These are phyloP conservation scores for Aureobasidium subglaciale DNA, from an alignment of 2,329 filamentous ascomycete species.

Conservation along the genomic window DNA sequence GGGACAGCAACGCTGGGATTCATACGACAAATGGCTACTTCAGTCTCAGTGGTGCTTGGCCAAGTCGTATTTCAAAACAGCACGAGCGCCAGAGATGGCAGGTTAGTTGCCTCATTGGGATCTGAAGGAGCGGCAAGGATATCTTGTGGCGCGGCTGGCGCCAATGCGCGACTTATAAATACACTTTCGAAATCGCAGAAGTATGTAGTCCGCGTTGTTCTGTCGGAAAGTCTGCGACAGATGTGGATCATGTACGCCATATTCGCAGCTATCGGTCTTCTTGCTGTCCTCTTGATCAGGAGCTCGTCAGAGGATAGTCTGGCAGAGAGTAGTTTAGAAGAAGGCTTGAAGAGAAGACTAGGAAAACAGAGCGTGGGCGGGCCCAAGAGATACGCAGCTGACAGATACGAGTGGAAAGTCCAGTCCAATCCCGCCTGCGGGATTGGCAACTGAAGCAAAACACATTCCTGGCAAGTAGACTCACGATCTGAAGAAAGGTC, in stretches of 20 bases:
- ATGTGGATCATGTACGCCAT: slow-evolving; percentile 45
- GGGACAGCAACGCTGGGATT: slow-evolving; percentile 60
- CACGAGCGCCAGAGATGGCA: slow-evolving; percentile 51
- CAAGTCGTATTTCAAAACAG: slow-evolving; percentile 68
- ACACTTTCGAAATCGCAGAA: slow-evolving; percentile 42
- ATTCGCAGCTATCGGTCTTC: slow-evolving; percentile 35
- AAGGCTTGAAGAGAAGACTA: too few relatives aligned
- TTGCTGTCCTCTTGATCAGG: too few relatives aligned
- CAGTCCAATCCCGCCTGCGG: too few relatives aligned
- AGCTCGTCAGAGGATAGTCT: too few relatives aligned
- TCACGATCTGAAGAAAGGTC: too few relatives aligned
- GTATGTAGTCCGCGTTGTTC: slow-evolving; percentile 34
- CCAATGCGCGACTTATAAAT: slow-evolving; percentile 53
- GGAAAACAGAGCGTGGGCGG: too few relatives aligned
- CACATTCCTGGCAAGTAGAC: too few relatives aligned
- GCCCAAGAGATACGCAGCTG: too few relatives aligned
- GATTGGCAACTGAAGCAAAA: too few relatives aligned
- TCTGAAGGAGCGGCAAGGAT: slow-evolving; percentile 45
- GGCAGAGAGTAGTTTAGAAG: too few relatives aligned
- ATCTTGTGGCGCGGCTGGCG: slow-evolving; percentile 52
- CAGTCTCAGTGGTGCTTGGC: slow-evolving; percentile 62
- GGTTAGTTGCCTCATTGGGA: slow-evolving; percentile 46
- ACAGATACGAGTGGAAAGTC: too few relatives aligned
- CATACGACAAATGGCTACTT: slow-evolving; percentile 59
- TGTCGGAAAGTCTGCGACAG: slow-evolving; percentile 35